Conservation (phyloP, 2,329 filamentous ascomycete species). For the Cercospora sp. region DNA sequence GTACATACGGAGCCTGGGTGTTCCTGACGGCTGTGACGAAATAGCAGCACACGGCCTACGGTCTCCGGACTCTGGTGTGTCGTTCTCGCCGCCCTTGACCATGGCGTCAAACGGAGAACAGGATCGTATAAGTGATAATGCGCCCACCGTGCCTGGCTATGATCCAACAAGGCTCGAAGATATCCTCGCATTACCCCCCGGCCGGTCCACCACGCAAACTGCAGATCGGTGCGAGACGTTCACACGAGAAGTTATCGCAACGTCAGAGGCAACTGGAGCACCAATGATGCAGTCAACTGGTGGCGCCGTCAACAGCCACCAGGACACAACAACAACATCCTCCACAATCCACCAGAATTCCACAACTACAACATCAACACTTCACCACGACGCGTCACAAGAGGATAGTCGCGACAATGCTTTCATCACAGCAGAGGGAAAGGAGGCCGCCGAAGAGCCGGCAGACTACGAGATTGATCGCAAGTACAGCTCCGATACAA, state of each 20-base stretch:
- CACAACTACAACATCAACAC: constrained; percentile 13
- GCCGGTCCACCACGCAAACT: constrained; percentile 21
- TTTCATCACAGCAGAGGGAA: constrained; percentile 34
- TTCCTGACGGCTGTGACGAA: constrained; percentile 12
- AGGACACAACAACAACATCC: constrained; percentile 11
- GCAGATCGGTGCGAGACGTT: constrained; percentile 18
- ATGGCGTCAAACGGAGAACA: constrained; percentile 17
- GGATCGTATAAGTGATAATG: constrained; percentile 15
- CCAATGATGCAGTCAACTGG: constrained; percentile 18
- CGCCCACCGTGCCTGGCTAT: constrained; percentile 20
- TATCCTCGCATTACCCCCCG: constrained; percentile 16
- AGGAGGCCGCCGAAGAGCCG: constrained; percentile 32
- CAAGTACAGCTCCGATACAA: constrained; percentile 17
- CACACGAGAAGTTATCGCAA: background rate
- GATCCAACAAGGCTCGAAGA: constrained; percentile 21
- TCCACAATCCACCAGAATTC: constrained; percentile 3
- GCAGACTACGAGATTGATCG: constrained; percentile 21
- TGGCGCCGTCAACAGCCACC: constrained; percentile 18
- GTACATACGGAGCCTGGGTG: constrained; percentile 2
- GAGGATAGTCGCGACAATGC: constrained; percentile 11
- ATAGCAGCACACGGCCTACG: background rate
- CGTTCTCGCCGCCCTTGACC: constrained; percentile 7
- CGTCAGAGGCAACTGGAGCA: constrained; percentile 13
- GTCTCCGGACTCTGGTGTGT: constrained; percentile 4
- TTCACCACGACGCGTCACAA: constrained; percentile 7